Evolutionary conservation across 129 eudicot genomes (phyloP).

Genomic region (Helichrysum umbraculigerum): DNA sequence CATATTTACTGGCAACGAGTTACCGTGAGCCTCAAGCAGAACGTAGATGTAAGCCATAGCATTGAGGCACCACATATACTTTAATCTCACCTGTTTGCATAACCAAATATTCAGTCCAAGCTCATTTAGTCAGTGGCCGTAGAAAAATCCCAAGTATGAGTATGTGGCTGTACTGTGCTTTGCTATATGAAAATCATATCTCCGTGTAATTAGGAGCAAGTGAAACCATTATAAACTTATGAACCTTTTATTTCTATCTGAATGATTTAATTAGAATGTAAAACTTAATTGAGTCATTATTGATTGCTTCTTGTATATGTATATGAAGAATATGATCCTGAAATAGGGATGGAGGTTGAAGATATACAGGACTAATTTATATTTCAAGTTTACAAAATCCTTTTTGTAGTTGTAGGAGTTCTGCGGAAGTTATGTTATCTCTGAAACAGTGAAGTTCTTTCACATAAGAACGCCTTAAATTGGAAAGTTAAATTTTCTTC

Average conservation of each 20-base stretch:
- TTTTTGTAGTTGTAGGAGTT: not conserved
- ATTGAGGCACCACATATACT: not conserved
- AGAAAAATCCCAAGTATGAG: not conserved
- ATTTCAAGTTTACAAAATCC: not conserved
- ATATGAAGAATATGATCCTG: conserved; percentile 1
- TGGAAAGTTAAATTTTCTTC: not conserved
- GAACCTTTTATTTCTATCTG: not conserved
- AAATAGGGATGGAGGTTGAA: not conserved
- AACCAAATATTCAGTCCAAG: not conserved
- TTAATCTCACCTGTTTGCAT: not conserved
- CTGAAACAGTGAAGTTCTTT: not conserved
- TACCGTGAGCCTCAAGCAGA: not conserved
- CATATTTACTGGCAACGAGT: conserved; percentile 3
- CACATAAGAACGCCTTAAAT: not conserved
- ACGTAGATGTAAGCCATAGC: not conserved
- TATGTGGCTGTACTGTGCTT: not conserved
- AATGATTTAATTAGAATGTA: not conserved
- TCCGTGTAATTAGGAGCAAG: not conserved
- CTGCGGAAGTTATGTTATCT: conserved; percentile 1
- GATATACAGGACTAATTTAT: not conserved
- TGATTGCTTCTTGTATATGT: conserved; percentile 6
- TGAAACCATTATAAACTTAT: not conserved
- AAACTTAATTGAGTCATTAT: not conserved
- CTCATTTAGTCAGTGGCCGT: conserved; percentile 1
- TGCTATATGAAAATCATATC: not conserved